A percentile compares a stretch with the other conserved stretches of the same genome.
These are phyloP conservation scores for Rutstroemia sydowiana DNA, from an alignment of 2,329 filamentous ascomycete genomes.

Conservation along the genomic window DNA sequence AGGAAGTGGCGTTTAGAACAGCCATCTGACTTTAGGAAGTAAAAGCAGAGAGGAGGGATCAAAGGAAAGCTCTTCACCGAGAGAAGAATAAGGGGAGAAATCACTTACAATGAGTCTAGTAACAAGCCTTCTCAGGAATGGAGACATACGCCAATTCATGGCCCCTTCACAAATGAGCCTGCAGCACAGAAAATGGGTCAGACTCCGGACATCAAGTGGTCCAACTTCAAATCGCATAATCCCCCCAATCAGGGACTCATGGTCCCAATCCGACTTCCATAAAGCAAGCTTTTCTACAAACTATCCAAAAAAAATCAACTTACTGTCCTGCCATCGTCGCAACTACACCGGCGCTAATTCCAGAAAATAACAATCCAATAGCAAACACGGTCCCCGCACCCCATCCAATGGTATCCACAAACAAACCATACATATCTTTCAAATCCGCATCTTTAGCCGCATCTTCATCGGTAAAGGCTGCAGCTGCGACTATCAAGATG, in stretches of 20 bases:
- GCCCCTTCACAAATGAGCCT: slow-evolving; percentile 74
- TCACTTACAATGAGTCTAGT: slow-evolving; percentile 54
- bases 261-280: background rate
- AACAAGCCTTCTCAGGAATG: slow-evolving; percentile 70
- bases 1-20: no score
- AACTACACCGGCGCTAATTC: slow-evolving; percentile 73
- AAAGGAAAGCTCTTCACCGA: background rate
- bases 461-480: slow-evolving; percentile 58
- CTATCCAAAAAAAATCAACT: background rate
- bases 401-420: slow-evolving; percentile 54
- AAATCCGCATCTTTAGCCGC: slow-evolving; percentile 64
- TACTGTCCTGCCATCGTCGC: slow-evolving; percentile 79
- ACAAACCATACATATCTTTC: slow-evolving; percentile 72
- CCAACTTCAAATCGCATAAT: background rate
- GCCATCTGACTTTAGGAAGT: background rate
- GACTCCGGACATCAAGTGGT: background rate
- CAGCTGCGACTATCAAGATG: slow-evolving; percentile 68
- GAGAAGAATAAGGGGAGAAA: background rate
- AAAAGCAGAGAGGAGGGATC: background rate
- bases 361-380: slow-evolving; percentile 69
- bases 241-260: background rate
- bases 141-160: slow-evolving; percentile 62
- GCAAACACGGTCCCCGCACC: slow-evolving; percentile 75
- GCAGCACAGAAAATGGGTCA: no score
- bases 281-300: background rate